Evolutionary conservation across 140 eudicot genomes (phyloP), one percentile per base, ranked within the genome.

Genomic region (Cichorium intybus): DNA sequence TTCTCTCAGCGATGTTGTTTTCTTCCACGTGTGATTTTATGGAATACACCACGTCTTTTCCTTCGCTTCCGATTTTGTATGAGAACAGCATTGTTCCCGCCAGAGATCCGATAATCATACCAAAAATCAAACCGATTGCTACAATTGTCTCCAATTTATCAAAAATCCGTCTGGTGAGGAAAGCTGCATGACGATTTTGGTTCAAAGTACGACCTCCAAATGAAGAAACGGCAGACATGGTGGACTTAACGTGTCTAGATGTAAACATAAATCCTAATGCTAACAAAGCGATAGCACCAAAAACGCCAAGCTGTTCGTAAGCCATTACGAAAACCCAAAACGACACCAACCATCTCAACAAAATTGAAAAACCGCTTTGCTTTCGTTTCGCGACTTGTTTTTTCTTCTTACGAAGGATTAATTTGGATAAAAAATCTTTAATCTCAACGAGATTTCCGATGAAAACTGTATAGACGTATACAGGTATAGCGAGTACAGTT

Each of bases 311-410:
- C 5, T 70, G 75, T 35, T 92, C 96, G 71, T 92, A 92, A 60
- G 79, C 92, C 85, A 85, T 77, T 33, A 92, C 92, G 81, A 92
- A 85, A 24, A 92, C 77, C 86, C 95, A 82, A 75, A 92, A 92
- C 0, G 95, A 83, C n/a, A 88, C 88, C 14, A 92, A 79, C 96
- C 96, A 88, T 43, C 95, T 68, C 17, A 92, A 58, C 73, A 83
- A 56, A 20, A 75, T 81, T 45, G 70, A 81, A 79, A 92, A 88
- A 49, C 89, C 89, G 21, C 82, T 85, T 39, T 66, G 51, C 51
- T 82, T 71, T 54, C 75, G 58, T 31, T 52, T 37, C 31, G 5
- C n/a, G 3, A 43, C 20, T 6, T 33, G 8, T 10, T 49, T 37
- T 16, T 24, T 61, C 26, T 62, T 46, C 7, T 57, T 56, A 39